Evolutionary conservation across 2,329 filamentous ascomycete genomes (phyloP), one percentile per base, ranked within the genome.

Genomic region (Cladosporium velox): DNA sequence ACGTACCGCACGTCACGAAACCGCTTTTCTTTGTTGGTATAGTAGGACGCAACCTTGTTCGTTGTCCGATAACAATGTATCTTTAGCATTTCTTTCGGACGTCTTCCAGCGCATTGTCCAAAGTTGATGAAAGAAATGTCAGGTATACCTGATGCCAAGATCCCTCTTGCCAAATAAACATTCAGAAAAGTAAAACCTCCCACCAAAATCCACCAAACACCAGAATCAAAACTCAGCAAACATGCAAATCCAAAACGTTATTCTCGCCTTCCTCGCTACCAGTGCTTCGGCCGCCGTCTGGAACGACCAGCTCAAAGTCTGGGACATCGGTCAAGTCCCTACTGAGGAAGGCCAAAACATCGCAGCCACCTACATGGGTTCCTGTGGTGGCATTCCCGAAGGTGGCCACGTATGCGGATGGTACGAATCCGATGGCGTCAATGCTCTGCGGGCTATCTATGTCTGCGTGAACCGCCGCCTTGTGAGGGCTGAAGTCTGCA

Each of bases 271-370:
- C 24, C 58, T 60, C 21, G 41, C 26, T 14, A 30, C 41, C 26
- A 26, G 38, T 41, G 18, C 32, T 8, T 47, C 15, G 10, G 58
- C 38, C 15, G 38, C 58, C 26, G 28, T 30, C n/a, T 60, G 41
- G 38, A 60, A 60, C 58, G 26, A n/a, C 21, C 21, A 49, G 18
- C 41, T 60, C 38, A 30, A 60, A 49, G 26, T 60, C 2, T 49
- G 15, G 24, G 38, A 60, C 38, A 32, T 60, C 7, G 58, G 58
- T 28, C 26, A 26, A 12, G 57, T 59, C 10, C 57, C 38, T 7
- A 21, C 14, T 35, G 38, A 47, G 21, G 11, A 24, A 26, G 26
- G 38, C 14, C 28, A 32, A 4, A 26, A 15, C 14, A 30, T n/a
- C 26, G 7, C 24, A 21, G 4, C 12, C 41, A 15, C 26, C 30